A percentile compares a stretch with the other conserved stretches of the same genome.
Evolutionary conservation across 2,329 filamentous ascomycete species (phyloP).

Genomic region (Fusarium pseudoanthophilum): DNA sequence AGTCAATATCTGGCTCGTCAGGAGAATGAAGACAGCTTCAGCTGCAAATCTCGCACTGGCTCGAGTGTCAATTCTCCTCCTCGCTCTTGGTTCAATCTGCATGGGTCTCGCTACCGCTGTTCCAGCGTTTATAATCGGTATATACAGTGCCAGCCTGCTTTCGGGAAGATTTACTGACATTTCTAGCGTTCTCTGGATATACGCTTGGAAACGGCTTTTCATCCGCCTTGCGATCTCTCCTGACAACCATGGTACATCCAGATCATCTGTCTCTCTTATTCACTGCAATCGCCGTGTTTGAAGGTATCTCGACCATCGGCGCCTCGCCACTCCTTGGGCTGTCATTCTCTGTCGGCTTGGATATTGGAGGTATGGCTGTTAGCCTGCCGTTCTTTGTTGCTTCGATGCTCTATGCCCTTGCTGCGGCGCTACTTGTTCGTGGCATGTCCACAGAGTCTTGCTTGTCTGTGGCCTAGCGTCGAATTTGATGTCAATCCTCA

Average conservation of each 20-base stretch:
- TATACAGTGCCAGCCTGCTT: too few relatives aligned
- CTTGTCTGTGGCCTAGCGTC: not conserved
- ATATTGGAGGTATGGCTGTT: not conserved
- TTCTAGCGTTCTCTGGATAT: not conserved
- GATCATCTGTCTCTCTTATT: not conserved
- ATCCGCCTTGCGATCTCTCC: not conserved
- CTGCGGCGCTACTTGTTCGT: not conserved
- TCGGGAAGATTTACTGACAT: too few relatives aligned
- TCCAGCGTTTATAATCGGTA: not conserved
- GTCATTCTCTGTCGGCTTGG: not conserved
- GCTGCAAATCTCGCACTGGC: not conserved
- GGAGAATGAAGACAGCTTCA: not conserved
- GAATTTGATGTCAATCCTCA: not conserved
- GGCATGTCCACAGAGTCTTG: not conserved
- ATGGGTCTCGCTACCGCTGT: not conserved
- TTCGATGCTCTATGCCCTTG: not conserved
- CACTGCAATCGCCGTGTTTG: not conserved
- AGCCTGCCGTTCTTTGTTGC: slow-evolving; percentile 4
- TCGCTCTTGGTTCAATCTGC: not conserved
- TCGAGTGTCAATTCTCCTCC: not conserved
- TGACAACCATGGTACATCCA: not conserved
- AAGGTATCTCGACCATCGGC: not conserved
- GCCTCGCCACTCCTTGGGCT: not conserved
- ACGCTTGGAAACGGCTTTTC: not conserved
- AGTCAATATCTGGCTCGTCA: not conserved